A percentile compares a stretch with the other conserved stretches of the same genome.
Evolutionary conservation across 805 yeast species (phyloP).

Genomic region (Wickerhamomyces rabaulensis): DNA sequence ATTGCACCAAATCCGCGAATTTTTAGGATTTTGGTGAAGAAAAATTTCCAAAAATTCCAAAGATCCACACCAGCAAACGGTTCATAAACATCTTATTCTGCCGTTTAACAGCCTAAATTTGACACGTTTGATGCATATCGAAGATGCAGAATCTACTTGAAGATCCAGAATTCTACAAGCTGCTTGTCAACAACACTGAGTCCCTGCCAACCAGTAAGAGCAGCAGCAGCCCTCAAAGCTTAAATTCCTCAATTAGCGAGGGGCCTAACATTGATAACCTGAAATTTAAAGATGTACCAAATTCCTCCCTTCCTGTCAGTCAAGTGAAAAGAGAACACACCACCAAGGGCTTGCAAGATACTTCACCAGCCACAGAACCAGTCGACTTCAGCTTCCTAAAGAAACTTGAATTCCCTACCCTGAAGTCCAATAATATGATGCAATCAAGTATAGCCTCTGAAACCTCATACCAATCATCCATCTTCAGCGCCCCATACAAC

Average conservation of each 20-base stretch:
- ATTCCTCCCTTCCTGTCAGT: background rate
- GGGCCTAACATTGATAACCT: background rate
- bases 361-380: background rate
- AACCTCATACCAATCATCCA: conserved; percentile 14
- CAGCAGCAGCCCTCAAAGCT: conserved; percentile 4
- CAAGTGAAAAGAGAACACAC: background rate
- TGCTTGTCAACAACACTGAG: conserved; percentile 16
- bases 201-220: conserved; percentile 1
- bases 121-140: background rate
- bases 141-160: conserved; percentile 19
- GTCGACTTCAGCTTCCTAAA: conserved; percentile 10
- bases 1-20: background rate
- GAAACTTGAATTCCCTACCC: conserved; percentile 8
- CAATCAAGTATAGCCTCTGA: conserved; percentile 5
- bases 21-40: background rate
- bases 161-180: conserved; percentile 20
- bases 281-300: background rate
- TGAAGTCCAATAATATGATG: background rate
- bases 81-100: background rate
- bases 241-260: background rate
- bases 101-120: background rate
- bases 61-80: background rate
- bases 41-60: background rate
- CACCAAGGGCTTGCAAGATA: background rate
- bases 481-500: conserved; percentile 9